Percentiles rank a stretch among this genome's conserved stretches.
phyloP scores from a whole-genome alignment of 768 basidiomycete species.

The Leucocoprinus sp. region DNA sequence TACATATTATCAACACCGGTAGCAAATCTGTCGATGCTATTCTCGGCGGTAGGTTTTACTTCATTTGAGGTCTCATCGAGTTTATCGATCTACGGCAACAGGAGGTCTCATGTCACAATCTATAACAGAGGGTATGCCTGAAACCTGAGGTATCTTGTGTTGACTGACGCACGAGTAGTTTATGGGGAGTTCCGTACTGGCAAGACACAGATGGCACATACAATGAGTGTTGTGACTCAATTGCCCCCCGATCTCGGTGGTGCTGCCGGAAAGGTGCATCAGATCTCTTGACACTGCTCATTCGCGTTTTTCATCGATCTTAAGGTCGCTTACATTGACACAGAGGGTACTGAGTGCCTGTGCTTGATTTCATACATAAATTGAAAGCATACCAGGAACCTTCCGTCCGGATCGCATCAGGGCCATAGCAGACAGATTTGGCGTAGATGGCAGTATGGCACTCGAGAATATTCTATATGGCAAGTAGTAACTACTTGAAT shows the following conservation, averaged over 20 bases:
- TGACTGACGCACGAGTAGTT: constrained; percentile 36
- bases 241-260: constrained; percentile 87
- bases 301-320: not conserved
- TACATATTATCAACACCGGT: constrained; percentile 82
- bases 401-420: constrained; percentile 92
- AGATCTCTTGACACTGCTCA: not conserved
- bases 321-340: constrained; percentile 88
- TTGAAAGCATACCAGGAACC: constrained; percentile 46
- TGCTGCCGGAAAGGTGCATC: constrained; percentile 72
- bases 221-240: constrained; percentile 86
- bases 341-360: constrained; percentile 48
- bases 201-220: constrained; percentile 93
- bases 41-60: constrained; percentile 57
- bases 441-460: constrained; percentile 82
- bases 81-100: constrained; percentile 20
- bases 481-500: too few species aligned
- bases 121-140: constrained; percentile 70
- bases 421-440: constrained; percentile 87
- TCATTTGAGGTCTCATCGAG: not conserved
- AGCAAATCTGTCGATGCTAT: constrained; percentile 88
- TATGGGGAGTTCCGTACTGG: constrained; percentile 96
- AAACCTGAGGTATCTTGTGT: not conserved
- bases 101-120: constrained; percentile 90
- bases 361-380: constrained; percentile 1
- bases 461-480: constrained; percentile 92